These are phyloP conservation scores for Diaporthe citrichinensis DNA, from an alignment of 2,329 filamentous ascomycete genomes.

Conservation along the genomic window DNA sequence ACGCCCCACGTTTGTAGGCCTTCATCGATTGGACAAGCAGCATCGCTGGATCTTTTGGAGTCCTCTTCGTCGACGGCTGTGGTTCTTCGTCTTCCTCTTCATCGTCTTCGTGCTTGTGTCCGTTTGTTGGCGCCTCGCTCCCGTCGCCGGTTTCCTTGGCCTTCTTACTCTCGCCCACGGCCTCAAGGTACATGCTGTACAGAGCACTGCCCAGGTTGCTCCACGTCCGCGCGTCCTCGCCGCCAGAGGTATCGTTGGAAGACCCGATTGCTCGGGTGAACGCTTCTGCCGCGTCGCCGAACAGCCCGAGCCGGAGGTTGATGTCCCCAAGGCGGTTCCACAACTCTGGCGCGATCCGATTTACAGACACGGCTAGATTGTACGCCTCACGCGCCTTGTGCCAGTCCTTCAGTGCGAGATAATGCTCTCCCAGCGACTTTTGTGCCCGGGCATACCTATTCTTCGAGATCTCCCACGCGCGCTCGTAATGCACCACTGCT, in stretches of 20 bases:
- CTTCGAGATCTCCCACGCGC: conserved; percentile 89
- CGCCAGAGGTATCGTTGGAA: conserved; percentile 74
- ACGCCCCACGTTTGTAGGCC: conserved; percentile 89
- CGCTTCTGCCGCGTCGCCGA: conserved; percentile 83
- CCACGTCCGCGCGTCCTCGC: conserved; percentile 92
- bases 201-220: conserved; percentile 92
- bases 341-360: conserved; percentile 83
- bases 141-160: conserved; percentile 43
- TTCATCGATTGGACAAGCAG: conserved; percentile 81
- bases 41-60: conserved; percentile 65
- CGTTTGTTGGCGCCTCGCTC: conserved; percentile 43
- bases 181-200: conserved; percentile 75
- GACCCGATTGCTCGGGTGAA: conserved; percentile 85
- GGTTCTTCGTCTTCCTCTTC: conserved; percentile 47
- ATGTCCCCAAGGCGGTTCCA: conserved; percentile 96
- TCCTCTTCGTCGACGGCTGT: conserved; percentile 36
- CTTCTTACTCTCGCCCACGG: conserved; percentile 56
- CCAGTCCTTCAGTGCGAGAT: conserved; percentile 77
- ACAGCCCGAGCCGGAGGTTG: conserved; percentile 81
- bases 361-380: conserved; percentile 80
- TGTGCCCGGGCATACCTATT: conserved; percentile 88
- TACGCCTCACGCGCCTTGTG: conserved; percentile 83
- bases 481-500: conserved; percentile 76
- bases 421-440: conserved; percentile 85
- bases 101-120: conserved; percentile 46